Evolutionary conservation across 345 rosid species (phyloP).

Genomic region (Brassica juncea): DNA sequence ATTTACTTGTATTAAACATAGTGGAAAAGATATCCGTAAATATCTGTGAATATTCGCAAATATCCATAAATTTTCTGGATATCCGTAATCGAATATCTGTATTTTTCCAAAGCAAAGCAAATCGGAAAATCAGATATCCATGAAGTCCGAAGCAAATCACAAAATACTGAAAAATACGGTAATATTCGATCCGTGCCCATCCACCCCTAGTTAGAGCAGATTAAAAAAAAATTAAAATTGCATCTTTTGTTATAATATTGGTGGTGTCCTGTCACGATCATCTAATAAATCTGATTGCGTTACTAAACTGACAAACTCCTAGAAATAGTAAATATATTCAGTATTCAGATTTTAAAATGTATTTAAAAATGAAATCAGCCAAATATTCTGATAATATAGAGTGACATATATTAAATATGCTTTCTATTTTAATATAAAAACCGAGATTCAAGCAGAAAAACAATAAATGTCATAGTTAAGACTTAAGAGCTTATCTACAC

Average conservation of each 20-base stretch:
- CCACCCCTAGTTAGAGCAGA: not conserved
- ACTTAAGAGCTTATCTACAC: slow-evolving; percentile 26
- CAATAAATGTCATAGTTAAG: not conserved
- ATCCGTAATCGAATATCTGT: no score
- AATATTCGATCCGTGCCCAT: not conserved
- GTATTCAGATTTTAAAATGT: not conserved
- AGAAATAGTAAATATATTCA: not conserved
- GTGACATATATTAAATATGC: not conserved
- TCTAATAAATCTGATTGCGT: not conserved
- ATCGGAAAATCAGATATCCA: no score
- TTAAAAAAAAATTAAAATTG: not conserved
- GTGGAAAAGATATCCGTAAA: no score
- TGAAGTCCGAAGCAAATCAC: no score
- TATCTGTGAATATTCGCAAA: no score
- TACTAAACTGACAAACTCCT: not conserved
- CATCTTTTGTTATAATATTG: not conserved
- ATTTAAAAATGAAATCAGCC: not conserved
- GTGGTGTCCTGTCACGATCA: slow-evolving; percentile 13
- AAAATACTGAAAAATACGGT: not conserved
- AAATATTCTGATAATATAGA: not conserved
- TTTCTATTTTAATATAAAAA: not conserved
- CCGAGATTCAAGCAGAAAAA: slow-evolving; percentile 7
- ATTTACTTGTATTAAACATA: no score
- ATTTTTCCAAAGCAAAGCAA: no score
- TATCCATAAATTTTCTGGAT: no score